phyloP scores from a whole-genome alignment of 1,139 yeast species.

The Sugiyamaella xylanicola region DNA sequence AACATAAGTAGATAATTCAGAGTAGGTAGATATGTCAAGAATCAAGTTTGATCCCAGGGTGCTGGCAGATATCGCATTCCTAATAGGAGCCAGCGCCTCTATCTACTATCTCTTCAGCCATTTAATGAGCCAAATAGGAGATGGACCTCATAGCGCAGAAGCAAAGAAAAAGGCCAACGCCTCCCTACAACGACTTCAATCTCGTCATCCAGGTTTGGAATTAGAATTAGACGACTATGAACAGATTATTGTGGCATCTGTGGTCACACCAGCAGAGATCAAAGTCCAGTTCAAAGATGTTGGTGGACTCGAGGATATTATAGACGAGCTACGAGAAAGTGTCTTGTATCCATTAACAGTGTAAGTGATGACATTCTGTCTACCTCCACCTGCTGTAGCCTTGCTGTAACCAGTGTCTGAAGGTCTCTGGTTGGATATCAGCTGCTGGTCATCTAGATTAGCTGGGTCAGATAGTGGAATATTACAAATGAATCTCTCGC shows the following conservation, averaged over 20 bases:
- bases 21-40: constrained; percentile 6
- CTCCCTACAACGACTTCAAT: constrained; percentile 61
- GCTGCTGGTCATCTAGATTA: no score
- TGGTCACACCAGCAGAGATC: constrained; percentile 83
- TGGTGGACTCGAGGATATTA: constrained; percentile 82
- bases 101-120: constrained; percentile 70
- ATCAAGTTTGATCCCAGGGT: constrained; percentile 37
- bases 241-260: constrained; percentile 68
- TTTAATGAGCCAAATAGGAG: constrained; percentile 41
- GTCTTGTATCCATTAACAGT: constrained; percentile 85
- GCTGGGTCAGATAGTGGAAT: no score
- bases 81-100: constrained; percentile 82
- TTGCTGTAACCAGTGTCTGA: no score
- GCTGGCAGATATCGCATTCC: constrained; percentile 64
- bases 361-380: constrained; percentile 25
- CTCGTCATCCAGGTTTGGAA: constrained; percentile 60
- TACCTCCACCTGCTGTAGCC: no score
- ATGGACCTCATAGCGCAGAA: constrained; percentile 45
- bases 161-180: constrained; percentile 66
- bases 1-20: no score
- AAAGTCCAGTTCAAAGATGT: constrained; percentile 73
- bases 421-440: no score
- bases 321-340: constrained; percentile 83
- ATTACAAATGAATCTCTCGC: no score
- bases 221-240: constrained; percentile 75